Evolutionary conservation across 805 yeast genomes (phyloP), one percentile per base, ranked within the genome.

Genomic region (Wickerhamomyces pijperi): DNA sequence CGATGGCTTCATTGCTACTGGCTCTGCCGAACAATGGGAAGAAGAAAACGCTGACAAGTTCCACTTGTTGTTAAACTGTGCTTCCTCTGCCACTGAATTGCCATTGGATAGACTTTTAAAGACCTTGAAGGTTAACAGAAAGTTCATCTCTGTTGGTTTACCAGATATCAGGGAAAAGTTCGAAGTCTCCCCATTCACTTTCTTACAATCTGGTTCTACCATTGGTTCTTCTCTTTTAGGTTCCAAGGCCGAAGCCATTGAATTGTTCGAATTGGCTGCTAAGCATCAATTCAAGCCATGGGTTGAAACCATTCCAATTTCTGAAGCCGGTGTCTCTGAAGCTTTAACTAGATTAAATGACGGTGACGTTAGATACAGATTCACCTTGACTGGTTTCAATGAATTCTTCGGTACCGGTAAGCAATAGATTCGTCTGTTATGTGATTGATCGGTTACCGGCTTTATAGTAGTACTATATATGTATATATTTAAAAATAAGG

Each of bases 201-300:
- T 76, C 60, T 60, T 77, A 46, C 46, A 56, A 17, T 50, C 60
- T 43, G 81, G 76, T 39, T 58, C 70, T 37, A 61, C 68, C 34
- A 61, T 75, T 43, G 81, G 78, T 39, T 66, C 80, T 9, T 76
- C 86, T 12, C 65, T 66, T 42, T 63, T 72, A 56, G 92, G 77
- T 35, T 69, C 80, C 36, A 75, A 76, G 55, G 58, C 57, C 37
- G 88, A 82, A 61, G 80, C 81, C 49, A 54, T 65, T 35, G 81
- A 78, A 46, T 71, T 83, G 76, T 66, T 83, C 48, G 63, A 75
- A 35, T 54, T 82, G 45, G 82, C 87, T 17, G 74, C 72, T 17
- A 67, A 76, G 48, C 66, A 77, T 48, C 59, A 66, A 33, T 65
- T 81, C 51, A 65, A 62, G 41, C 76, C 84, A 18, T 77, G 82